phyloP scores from a whole-genome alignment of 257 asterid genomes.

The Penstemon barbatus region DNA sequence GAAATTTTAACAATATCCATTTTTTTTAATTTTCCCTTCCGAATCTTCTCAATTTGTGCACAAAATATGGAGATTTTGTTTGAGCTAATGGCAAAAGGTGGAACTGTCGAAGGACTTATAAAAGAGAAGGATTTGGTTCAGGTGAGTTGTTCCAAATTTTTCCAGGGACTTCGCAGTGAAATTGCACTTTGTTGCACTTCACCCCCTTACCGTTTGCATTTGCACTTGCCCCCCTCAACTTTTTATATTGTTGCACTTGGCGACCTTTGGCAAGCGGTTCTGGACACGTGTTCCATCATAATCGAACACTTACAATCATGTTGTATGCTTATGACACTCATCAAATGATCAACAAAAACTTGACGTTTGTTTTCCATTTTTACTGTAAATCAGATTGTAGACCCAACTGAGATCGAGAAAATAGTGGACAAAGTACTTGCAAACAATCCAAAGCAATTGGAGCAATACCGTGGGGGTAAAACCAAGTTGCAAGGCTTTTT shows the following conservation, averaged over 20 bases:
- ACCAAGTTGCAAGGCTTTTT: constrained; percentile 91
- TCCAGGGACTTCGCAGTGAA: no score
- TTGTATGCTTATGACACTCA: background rate
- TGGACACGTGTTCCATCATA: no score
- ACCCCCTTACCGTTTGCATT: no score
- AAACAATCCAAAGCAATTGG: constrained; percentile 80
- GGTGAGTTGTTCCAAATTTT: constrained; percentile 48
- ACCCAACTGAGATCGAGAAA: constrained; percentile 83
- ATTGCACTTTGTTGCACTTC: no score
- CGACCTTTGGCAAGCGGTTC: no score
- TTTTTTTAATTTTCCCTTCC: background rate
- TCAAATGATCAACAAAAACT: background rate
- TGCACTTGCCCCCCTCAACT: no score
- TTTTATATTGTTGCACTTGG: no score
- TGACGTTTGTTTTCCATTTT: background rate
- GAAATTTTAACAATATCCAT: background rate
- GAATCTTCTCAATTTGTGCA: background rate
- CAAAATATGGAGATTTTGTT: constrained; percentile 65
- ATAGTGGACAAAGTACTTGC: constrained; percentile 83
- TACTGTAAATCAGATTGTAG: constrained; percentile 59
- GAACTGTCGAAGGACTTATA: constrained; percentile 86
- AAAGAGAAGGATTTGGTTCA: constrained; percentile 93
- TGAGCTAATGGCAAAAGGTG: constrained; percentile 88
- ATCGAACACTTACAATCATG: background rate
- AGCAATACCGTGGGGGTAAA: constrained; percentile 86